Evolutionary conservation across 495 filamentous ascomycete genomes (phyloP), one percentile per base, ranked within the genome.

Genomic region (Niebla homalea): DNA sequence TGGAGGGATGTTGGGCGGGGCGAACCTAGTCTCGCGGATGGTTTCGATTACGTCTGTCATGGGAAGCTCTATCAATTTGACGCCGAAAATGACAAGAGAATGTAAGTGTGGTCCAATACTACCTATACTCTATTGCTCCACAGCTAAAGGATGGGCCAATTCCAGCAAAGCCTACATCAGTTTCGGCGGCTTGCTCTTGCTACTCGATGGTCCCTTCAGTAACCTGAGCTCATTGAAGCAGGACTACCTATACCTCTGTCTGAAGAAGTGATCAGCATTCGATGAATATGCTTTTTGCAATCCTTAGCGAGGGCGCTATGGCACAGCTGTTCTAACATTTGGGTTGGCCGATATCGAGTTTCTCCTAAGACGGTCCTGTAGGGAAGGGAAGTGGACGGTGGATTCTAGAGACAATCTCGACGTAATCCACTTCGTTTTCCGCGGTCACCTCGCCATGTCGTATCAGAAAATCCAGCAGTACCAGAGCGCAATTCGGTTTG

Each of bases 41-140:
- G 85, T 65, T 99, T 80, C 53, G 93, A 99, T 59, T 99, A 99
- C 64, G 92, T 97, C 41, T 95, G 89, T 66, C 80, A 95, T 66
- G 92, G 92, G 52, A 97, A 96, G 79, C 83, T 95, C 32, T 99
- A 99, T 71, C 82, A 88, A 57, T 96, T 97, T 64, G 88, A 93
- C 67, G 92, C 96, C 64, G 85, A 77, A 39, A 80, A 84, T 56
- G 79, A 79, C 26, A 79, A 84, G 61, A 86, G 75, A 49, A 92
- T 96, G 92, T 95, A 69, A 70, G 88, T 73, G 39, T 20, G 42
- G 16, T 36, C 1, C 16, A 32, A 32, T 32, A 12, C 7, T 32
- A 12, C 29, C 29, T 32, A 2, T 7, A 12, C 29, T 5, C 29
- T 32, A 12, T 3, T 32, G 29, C 29, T 32, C 29, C 7, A 7